A percentile compares a stretch with the other conserved stretches of the same genome.
These are phyloP conservation scores for Henckelia pumila DNA, from an alignment of 257 asterid species.

Conservation along the genomic window DNA sequence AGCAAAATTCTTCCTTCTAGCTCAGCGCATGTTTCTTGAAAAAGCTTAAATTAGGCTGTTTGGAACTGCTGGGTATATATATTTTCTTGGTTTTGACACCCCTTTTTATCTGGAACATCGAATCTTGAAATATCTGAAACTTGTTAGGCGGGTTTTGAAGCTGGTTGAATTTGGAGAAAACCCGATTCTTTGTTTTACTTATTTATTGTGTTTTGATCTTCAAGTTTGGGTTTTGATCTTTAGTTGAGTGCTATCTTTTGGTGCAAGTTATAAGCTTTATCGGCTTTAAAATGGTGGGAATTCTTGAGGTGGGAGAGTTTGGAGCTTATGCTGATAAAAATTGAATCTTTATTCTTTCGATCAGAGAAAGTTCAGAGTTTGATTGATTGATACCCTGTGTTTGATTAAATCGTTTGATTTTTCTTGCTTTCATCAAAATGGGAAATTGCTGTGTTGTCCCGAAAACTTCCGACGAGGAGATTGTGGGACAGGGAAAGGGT, in stretches of 20 bases:
- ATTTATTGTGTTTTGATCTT: constrained; percentile 3
- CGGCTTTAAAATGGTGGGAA: constrained; percentile 21
- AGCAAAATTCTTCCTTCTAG: background rate
- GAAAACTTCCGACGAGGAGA: constrained; percentile 37
- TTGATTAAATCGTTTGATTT: constrained; percentile 18
- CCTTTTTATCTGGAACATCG: constrained; percentile 23
- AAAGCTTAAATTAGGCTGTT: too few species aligned
- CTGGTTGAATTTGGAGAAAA: constrained; percentile 11
- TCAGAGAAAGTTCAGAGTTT: constrained; percentile 27
- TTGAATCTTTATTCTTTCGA: constrained; percentile 4
- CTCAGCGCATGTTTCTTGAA: background rate
- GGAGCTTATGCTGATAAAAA: constrained; percentile 4
- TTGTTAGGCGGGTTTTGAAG: constrained; percentile 26
- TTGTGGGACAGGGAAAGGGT: constrained; percentile 25
- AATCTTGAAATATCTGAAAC: constrained; percentile 26
- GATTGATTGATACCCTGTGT: constrained; percentile 28
- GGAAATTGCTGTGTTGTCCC: constrained; percentile 56
- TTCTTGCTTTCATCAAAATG: constrained; percentile 26
- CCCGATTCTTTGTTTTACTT: constrained; percentile 1
- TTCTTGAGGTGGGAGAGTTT: constrained; percentile 19
- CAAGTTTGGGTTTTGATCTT: constrained; percentile 21
- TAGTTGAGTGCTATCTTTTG: constrained; percentile 19
- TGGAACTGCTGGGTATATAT: background rate
- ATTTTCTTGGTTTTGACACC: constrained; percentile 16
- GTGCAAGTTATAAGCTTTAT: constrained; percentile 25